A percentile compares a stretch with the other conserved stretches of the same genome.
Evolutionary conservation across 106 monocot species (phyloP).

Genomic region (Dioscorea dumetorum): DNA sequence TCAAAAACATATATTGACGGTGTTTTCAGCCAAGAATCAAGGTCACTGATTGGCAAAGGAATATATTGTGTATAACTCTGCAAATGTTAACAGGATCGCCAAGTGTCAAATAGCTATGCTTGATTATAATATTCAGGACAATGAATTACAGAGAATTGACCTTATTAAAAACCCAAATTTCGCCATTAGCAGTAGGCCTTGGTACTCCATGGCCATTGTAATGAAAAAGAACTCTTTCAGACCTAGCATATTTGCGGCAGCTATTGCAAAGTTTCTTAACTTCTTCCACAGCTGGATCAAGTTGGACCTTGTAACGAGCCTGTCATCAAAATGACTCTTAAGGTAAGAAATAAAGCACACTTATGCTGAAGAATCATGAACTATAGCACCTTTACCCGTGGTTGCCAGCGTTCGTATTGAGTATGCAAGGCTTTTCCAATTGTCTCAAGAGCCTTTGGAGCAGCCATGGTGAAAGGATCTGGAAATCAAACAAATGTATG

Average conservation of each 20-base stretch:
- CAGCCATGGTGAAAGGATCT: slow-evolving; percentile 92
- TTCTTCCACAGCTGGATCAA: slow-evolving; percentile 97
- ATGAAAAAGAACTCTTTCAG: slow-evolving; percentile 94
- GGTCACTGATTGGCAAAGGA: slow-evolving; percentile 80
- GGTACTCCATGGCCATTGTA: slow-evolving; percentile 99
- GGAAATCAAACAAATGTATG: background rate
- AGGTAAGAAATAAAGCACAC: background rate
- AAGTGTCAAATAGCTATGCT: background rate
- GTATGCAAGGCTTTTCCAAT: slow-evolving; percentile 85
- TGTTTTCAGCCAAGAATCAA: slow-evolving; percentile 92
- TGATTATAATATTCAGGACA: background rate
- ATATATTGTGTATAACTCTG: slow-evolving; percentile 99
- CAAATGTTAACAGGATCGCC: slow-evolving; percentile 1
- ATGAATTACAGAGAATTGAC: slow-evolving; percentile 13
- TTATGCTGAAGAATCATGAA: background rate
- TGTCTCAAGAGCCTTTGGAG: slow-evolving; percentile 79
- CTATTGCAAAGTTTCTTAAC: slow-evolving; percentile 87
- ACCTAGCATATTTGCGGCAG: slow-evolving; percentile 87
- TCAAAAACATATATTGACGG: slow-evolving; percentile 99
- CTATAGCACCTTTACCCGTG: slow-evolving; percentile 35
- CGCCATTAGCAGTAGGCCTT: slow-evolving; percentile 89
- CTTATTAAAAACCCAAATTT: slow-evolving; percentile 99
- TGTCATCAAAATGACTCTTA: slow-evolving; percentile 14
- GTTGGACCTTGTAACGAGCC: slow-evolving; percentile 88
- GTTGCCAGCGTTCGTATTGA: slow-evolving; percentile 98